These are phyloP conservation scores for Trametes maxima DNA, from an alignment of 768 basidiomycete genomes.

Conservation along the genomic window DNA sequence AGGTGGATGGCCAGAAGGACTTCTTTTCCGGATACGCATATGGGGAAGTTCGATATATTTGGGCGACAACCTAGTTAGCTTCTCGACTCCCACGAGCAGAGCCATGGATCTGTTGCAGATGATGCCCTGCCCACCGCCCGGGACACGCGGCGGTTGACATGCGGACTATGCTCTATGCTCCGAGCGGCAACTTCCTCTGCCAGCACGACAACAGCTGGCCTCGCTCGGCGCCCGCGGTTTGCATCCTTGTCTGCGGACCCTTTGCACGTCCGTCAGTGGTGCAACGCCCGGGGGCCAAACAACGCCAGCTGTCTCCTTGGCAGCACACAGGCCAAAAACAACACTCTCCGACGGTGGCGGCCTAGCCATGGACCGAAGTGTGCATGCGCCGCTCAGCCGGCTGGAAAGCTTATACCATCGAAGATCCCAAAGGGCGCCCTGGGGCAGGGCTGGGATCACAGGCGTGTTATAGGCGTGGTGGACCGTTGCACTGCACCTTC, in stretches of 20 bases:
- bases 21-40: constrained; percentile 25
- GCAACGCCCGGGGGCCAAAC: no score
- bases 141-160: constrained; percentile 18
- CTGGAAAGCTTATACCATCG: constrained; percentile 3
- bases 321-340: background rate
- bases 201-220: background rate
- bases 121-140: constrained; percentile 13
- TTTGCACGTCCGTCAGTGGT: no score
- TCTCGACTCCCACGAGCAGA: constrained; percentile 25
- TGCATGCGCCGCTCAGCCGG: constrained; percentile 13
- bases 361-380: background rate
- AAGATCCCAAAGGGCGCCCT: background rate
- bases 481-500: constrained; percentile 7
- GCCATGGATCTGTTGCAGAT: constrained; percentile 26
- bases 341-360: background rate
- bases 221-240: no score
- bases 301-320: no score
- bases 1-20: constrained; percentile 31
- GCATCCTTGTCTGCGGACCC: no score
- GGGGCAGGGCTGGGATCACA: constrained; percentile 4
- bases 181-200: background rate
- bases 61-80: constrained; percentile 23
- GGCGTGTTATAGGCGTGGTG: constrained; percentile 15
- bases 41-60: constrained; percentile 21
- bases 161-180: constrained; percentile 7